Evolutionary conservation across 2,329 filamentous ascomycete genomes (phyloP).

Genomic region (Trichophyton benhamiae): DNA sequence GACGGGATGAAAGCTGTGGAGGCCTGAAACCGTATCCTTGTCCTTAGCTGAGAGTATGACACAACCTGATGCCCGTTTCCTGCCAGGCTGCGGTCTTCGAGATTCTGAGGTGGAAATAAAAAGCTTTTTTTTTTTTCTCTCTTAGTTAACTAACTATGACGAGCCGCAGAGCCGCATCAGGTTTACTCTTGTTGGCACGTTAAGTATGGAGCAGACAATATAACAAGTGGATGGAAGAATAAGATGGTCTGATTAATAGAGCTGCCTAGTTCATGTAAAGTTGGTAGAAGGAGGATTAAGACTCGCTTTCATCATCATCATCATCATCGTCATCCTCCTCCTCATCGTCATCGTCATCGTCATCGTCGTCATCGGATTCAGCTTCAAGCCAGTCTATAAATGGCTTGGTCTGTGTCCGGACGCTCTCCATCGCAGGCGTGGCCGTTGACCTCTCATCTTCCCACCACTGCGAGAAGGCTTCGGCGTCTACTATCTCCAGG

Average conservation of each 20-base stretch:
- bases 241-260: neutral
- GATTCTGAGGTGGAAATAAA: neutral
- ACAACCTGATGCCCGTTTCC: neutral
- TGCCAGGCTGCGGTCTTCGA: neutral
- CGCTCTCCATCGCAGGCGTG: slow-evolving; percentile 54
- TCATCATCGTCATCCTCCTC: slow-evolving; percentile 21
- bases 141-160: neutral
- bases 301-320: slow-evolving; percentile 5
- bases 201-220: neutral
- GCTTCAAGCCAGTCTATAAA: slow-evolving; percentile 78
- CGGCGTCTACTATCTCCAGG: slow-evolving; percentile 74
- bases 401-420: slow-evolving; percentile 61
- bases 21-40: neutral
- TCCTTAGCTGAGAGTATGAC: neutral
- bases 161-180: neutral
- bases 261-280: neutral
- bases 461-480: slow-evolving; percentile 86
- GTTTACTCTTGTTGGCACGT: neutral
- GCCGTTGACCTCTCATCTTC: slow-evolving; percentile 56
- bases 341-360: slow-evolving; percentile 47
- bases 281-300: neutral
- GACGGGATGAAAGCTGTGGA: neutral
- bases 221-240: neutral
- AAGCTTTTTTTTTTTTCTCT: neutral
- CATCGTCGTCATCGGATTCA: slow-evolving; percentile 56